Base-by-base conservation (phyloP, 2,329 filamentous ascomycete genomes). In the Pseudopyricularia cyperi region DNA sequence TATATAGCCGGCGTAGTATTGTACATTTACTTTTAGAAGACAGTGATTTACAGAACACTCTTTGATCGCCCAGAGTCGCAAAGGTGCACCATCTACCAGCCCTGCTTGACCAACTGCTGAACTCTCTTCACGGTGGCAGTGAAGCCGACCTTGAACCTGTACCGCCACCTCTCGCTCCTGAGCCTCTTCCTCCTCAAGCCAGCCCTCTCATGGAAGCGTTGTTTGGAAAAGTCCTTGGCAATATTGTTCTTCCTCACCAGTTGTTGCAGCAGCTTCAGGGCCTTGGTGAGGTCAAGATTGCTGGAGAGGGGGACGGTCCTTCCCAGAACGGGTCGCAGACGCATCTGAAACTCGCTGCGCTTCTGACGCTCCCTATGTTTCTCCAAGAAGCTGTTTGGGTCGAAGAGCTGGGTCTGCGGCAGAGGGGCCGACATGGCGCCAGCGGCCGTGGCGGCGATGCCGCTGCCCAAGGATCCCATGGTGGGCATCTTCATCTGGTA, bases 121-220 rank as follows among this genome's bases (percentile, higher is more conserved):
- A 89, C 86, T 57, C 86, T 73, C 39, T 60, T 63, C 7, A 87
- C 76, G 11, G 80, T 78, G 5, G 75, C 75, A 64, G 71, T 74
- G 67, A 93, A 90, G 4, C 82, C 83, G 32, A 65, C 64, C 72
- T 79, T 82, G 68, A 91, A 93, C 54, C 79, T 76, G 56, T 58
- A 69, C 64, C 79, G 75, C 83, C 85, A 89, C 55, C 87, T 73
- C 71, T 83, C 72, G 54, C 78, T 82, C 65, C 71, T 72, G 58
- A 89, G 67, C 60, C 87, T 77, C 79, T 93, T 94, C 66, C 83
- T 76, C 76, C 86, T 89, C 61, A 88, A 61, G 2, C 87, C 88
- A 0, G 76, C 76, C 47, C 88, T 71, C 72, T 93, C 87, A 66
- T 94, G 84, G 60, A 80, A 87, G 56, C 73, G 72, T 68, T 93